Evolutionary conservation across 306 rosid genomes (phyloP).

Genomic region (Vigna mungo): DNA sequence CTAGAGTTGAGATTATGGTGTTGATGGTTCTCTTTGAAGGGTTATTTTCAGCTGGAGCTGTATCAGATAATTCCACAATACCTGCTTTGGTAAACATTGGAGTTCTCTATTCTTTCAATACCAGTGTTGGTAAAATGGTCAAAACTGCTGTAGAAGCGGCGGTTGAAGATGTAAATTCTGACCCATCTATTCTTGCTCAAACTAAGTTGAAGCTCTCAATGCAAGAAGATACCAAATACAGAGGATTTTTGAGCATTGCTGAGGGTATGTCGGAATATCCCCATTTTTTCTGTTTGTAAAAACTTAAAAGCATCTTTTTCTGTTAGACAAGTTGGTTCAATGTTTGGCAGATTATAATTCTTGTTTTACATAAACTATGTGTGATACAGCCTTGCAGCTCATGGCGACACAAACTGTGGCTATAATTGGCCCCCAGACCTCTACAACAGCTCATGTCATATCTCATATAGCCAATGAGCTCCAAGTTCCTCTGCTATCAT

Average conservation of each 20-base stretch:
- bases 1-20: conserved; percentile 53
- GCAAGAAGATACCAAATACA: conserved; percentile 78
- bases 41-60: conserved; percentile 59
- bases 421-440: conserved; percentile 89
- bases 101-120: conserved; percentile 60
- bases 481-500: conserved; percentile 81
- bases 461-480: conserved; percentile 92
- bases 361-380: conserved; percentile 36
- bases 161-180: conserved; percentile 74
- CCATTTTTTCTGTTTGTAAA: background rate
- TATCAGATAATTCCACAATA: conserved; percentile 53
- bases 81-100: conserved; percentile 76
- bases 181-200: conserved; percentile 69
- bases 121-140: conserved; percentile 73
- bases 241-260: conserved; percentile 84
- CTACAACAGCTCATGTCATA: conserved; percentile 87
- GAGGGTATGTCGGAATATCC: conserved; percentile 62
- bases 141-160: conserved; percentile 82
- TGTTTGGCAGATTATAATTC: conserved; percentile 35
- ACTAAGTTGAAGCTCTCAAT: conserved; percentile 56
- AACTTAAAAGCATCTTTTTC: conserved; percentile 4
- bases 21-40: conserved; percentile 56
- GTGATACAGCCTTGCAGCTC: conserved; percentile 76
- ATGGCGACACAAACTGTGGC: conserved; percentile 87
- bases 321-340: conserved; percentile 23